These are phyloP conservation scores for Beta corolliflora DNA, from an alignment of 179 eudicot species.

Conservation along the genomic window DNA sequence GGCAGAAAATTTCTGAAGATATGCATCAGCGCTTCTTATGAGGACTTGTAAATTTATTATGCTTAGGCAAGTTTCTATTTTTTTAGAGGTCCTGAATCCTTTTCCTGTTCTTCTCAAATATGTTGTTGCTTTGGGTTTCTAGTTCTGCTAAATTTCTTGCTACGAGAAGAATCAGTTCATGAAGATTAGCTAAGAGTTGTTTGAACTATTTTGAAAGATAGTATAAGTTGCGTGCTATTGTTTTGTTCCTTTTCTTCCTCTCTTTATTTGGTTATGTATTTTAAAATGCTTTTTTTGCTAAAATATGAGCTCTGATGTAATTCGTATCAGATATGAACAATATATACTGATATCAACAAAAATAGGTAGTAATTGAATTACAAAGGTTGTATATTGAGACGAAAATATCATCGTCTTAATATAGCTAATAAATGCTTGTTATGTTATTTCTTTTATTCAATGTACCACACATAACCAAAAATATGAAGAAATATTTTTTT, in stretches of 20 bases:
- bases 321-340: too few species aligned
- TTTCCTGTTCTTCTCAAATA: neutral
- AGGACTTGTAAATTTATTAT: neutral
- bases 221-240: neutral
- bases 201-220: neutral
- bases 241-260: neutral
- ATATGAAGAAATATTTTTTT: too few species aligned
- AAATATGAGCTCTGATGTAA: too few species aligned
- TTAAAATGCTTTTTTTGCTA: too few species aligned
- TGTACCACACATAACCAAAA: too few species aligned
- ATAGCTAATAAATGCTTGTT: too few species aligned
- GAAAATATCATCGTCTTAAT: too few species aligned
- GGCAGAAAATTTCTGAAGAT: neutral
- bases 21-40: neutral
- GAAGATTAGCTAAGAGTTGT: neutral
- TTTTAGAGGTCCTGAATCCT: neutral
- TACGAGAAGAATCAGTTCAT: neutral
- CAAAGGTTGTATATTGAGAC: too few species aligned
- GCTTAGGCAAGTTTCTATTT: neutral
- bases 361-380: too few species aligned
- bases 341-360: too few species aligned
- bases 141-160: neutral
- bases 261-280: too few species aligned
- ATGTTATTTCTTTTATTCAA: too few species aligned
- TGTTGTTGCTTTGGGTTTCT: neutral